Conservation (phyloP, 148 eudicot species). For the Bassia scoparia region DNA sequence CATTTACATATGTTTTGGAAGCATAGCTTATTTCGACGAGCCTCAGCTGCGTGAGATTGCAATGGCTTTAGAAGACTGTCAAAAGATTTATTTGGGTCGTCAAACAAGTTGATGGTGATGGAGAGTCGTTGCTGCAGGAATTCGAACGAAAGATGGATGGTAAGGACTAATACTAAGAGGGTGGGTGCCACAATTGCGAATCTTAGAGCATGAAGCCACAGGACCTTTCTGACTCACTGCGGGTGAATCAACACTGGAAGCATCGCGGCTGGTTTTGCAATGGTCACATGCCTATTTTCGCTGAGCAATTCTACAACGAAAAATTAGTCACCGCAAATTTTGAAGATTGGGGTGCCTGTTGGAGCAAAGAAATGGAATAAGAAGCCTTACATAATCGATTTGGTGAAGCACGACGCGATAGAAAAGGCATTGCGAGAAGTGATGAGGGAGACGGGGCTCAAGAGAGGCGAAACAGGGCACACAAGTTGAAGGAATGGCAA, state of each 20-base stretch:
- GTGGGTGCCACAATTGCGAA: constrained; percentile 6
- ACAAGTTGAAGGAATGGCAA: constrained; percentile 7
- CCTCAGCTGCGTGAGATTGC: constrained; percentile 1
- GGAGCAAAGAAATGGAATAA: constrained; percentile 2
- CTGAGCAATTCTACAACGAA: constrained; percentile 13
- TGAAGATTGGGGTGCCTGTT: neutral
- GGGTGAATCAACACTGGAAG: constrained; percentile 11
- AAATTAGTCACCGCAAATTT: constrained; percentile 1
- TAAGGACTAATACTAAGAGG: neutral
- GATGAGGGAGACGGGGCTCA: constrained; percentile 8
- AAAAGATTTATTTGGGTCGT: neutral
- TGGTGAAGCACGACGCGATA: neutral
- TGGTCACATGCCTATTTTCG: neutral
- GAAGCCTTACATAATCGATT: neutral
- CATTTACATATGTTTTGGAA: neutral
- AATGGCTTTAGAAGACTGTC: constrained; percentile 1
- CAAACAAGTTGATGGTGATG: neutral
- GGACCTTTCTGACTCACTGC: constrained; percentile 11
- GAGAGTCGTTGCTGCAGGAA: neutral
- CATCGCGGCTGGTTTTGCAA: neutral
- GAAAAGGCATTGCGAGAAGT: neutral
- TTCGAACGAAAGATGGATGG: neutral
- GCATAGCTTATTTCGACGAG: neutral
- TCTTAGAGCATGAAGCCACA: constrained; percentile 13
- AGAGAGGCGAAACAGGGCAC: constrained; percentile 9